A percentile compares a stretch with the other conserved stretches of the same genome.
These are phyloP conservation scores for Talaromyces sp. DNA, from an alignment of 2,329 filamentous ascomycete genomes.

Conservation along the genomic window DNA sequence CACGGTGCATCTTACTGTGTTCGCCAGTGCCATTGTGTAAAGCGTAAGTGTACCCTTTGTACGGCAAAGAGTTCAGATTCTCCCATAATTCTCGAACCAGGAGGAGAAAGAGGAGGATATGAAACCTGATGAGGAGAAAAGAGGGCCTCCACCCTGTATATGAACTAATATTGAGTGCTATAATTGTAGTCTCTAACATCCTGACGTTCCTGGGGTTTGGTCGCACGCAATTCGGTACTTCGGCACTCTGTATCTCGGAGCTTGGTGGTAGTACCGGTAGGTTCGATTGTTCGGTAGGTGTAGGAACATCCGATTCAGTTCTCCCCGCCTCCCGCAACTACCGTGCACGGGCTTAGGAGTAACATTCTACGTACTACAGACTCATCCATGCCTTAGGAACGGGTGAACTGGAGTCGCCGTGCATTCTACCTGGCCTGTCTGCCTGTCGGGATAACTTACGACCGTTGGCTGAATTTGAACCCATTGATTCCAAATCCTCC, in stretches of 20 bases:
- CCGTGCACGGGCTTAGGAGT: too few relatives aligned
- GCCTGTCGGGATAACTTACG: background rate
- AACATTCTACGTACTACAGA: too few relatives aligned
- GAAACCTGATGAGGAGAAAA: too few relatives aligned
- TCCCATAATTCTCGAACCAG: too few relatives aligned
- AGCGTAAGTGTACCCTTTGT: too few relatives aligned
- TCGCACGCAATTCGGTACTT: background rate
- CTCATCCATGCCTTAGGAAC: too few relatives aligned
- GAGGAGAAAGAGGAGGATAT: too few relatives aligned
- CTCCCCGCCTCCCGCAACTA: background rate
- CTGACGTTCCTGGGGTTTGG: background rate
- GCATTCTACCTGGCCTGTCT: background rate
- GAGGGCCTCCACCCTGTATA: background rate
- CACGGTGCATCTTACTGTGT: too few relatives aligned
- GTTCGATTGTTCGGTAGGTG: background rate
- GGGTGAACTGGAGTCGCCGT: background rate
- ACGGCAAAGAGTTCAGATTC: too few relatives aligned
- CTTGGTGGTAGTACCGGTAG: background rate
- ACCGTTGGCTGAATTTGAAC: background rate
- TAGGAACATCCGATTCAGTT: slow-evolving; percentile 2
- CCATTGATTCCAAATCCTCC: background rate
- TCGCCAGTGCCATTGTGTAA: too few relatives aligned
- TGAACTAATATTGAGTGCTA: background rate
- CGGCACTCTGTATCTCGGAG: background rate
- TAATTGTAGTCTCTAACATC: background rate